phyloP scores from a whole-genome alignment of 768 basidiomycete genomes.

The Boletus fagicola region DNA sequence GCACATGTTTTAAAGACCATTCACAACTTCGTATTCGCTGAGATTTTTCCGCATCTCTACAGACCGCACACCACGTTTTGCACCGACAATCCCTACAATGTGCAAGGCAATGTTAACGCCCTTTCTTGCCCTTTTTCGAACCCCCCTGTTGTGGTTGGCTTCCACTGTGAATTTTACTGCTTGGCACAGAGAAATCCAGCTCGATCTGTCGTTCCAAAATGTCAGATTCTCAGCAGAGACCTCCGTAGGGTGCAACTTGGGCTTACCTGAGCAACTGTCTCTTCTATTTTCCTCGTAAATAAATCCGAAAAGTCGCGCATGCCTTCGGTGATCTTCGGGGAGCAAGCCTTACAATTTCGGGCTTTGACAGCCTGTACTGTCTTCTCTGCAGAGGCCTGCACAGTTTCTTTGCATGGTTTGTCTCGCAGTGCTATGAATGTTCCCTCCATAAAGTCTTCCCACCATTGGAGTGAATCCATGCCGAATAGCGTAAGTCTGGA shows the following conservation, averaged over 20 bases:
- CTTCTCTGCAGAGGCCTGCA: neutral
- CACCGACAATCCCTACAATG: neutral
- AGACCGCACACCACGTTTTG: neutral
- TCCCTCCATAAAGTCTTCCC: constrained; percentile 2
- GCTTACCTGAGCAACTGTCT: constrained; percentile 8
- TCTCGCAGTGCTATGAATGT: constrained; percentile 11
- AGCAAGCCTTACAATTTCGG: neutral
- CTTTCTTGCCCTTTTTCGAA: neutral
- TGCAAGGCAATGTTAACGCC: neutral
- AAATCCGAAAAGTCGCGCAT: constrained; percentile 10
- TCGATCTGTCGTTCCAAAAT: constrained; percentile 1
- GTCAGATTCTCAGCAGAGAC: neutral
- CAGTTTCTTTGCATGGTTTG: constrained; percentile 17
- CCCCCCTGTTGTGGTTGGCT: neutral
- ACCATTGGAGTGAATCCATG: constrained; percentile 10
- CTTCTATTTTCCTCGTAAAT: constrained; percentile 6
- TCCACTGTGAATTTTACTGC: too few relatives aligned
- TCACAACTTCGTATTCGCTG: neutral
- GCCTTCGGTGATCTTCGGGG: neutral
- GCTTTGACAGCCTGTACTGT: neutral
- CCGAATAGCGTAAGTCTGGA: neutral
- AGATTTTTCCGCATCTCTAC: neutral
- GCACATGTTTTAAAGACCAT: neutral
- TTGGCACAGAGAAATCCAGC: neutral
- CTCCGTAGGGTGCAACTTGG: neutral